These are phyloP conservation scores for Citrus medica DNA, from an alignment of 345 rosid species.

Conservation along the genomic window DNA sequence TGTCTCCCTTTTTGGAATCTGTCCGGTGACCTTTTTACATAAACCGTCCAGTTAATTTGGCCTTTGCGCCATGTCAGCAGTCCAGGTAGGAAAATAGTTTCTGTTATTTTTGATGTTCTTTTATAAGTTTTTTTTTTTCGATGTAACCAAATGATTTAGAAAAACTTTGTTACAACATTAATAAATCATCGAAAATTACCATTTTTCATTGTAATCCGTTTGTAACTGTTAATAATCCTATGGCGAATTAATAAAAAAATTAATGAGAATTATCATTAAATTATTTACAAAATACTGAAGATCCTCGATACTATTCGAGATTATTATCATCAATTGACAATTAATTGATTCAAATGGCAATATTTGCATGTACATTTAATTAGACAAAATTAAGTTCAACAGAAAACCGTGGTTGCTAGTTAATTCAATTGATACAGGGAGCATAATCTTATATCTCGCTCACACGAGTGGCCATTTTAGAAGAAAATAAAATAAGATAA, in stretches of 20 bases:
- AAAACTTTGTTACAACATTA: too few relatives aligned
- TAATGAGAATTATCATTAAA: neutral
- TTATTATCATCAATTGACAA: neutral
- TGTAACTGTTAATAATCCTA: neutral
- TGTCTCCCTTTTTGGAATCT: neutral
- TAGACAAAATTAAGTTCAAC: neutral
- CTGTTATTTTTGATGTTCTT: neutral
- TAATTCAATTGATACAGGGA: too few relatives aligned
- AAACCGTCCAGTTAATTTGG: neutral
- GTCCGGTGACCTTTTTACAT: neutral
- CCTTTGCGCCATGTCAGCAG: conserved; percentile 1
- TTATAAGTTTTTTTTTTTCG: neutral
- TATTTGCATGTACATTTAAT: neutral
- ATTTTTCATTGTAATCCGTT: neutral
- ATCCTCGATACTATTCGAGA: neutral
- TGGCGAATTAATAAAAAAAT: neutral
- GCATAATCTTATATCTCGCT: too few relatives aligned
- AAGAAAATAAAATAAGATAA: neutral
- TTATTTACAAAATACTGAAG: neutral
- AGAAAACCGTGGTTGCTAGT: too few relatives aligned
- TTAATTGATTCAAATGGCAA: neutral
- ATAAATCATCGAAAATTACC: neutral
- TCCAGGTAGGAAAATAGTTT: neutral
- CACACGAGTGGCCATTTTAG: too few relatives aligned
- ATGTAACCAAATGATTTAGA: too few relatives aligned